phyloP scores from a whole-genome alignment of 2,329 filamentous ascomycete species.

The Neoscytalidium dimidiatum region DNA sequence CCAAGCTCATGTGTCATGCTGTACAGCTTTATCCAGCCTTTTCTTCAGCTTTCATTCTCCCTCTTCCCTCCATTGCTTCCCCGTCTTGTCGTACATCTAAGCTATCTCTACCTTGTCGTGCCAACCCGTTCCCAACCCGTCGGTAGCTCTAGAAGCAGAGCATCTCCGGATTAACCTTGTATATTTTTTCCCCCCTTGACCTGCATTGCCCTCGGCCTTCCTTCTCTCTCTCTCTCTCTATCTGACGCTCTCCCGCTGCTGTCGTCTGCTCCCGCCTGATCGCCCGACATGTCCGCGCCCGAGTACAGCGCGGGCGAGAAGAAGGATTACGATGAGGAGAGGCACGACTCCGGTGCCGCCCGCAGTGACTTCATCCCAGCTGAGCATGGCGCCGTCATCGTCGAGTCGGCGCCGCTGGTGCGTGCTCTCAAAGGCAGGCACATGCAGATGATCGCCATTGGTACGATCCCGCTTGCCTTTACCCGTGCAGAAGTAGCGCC shows the following conservation, averaged over 20 bases:
- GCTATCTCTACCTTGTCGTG: not conserved
- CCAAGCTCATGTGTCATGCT: not conserved
- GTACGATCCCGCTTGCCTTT: not conserved
- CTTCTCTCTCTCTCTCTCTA: too few species aligned
- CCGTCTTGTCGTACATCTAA: not conserved
- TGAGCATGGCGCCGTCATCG: not conserved
- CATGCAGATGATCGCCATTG: conserved; percentile 63
- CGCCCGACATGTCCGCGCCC: not conserved
- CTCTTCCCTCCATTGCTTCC: not conserved
- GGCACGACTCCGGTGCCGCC: not conserved
- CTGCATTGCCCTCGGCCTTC: too few species aligned
- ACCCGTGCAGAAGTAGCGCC: not conserved
- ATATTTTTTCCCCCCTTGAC: too few species aligned
- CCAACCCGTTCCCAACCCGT: not conserved
- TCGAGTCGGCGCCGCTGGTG: not conserved
- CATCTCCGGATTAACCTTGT: too few species aligned
- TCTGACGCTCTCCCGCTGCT: not conserved
- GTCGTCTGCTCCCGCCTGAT: not conserved
- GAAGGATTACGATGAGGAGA: not conserved
- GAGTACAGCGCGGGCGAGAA: not conserved
- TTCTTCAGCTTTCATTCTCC: not conserved
- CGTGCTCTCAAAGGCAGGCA: conserved; percentile 58
- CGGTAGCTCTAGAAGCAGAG: not conserved
- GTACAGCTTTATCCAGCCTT: not conserved
- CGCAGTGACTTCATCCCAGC: not conserved